Percentiles rank a stretch among this genome's conserved stretches.
These are phyloP conservation scores for Colletotrichum falcatum DNA, from an alignment of 2,329 filamentous ascomycete species.

Conservation along the genomic window DNA sequence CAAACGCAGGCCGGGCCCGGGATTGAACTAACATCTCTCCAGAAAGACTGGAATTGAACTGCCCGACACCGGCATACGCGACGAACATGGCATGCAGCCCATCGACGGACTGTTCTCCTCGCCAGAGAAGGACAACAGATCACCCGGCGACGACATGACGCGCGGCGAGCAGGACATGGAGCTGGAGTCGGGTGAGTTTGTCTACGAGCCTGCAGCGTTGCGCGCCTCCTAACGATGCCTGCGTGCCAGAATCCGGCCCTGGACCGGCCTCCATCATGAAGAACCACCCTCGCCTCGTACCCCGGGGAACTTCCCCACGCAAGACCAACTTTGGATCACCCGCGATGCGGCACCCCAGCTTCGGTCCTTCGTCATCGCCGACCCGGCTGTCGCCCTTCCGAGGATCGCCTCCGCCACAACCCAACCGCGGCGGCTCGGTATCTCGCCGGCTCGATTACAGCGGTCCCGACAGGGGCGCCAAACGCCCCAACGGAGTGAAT, in stretches of 20 bases:
- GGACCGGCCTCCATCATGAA: conserved; percentile 66
- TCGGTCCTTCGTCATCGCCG: conserved; percentile 66
- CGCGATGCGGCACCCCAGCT: conserved; percentile 69
- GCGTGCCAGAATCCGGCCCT: conserved; percentile 60
- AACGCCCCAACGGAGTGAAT: conserved; percentile 44
- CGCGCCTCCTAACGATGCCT: conserved; percentile 42
- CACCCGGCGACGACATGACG: conserved; percentile 47
- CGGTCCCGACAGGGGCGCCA: conserved; percentile 42
- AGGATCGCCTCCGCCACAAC: conserved; percentile 37
- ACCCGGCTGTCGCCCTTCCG: conserved; percentile 53
- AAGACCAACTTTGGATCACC: conserved; percentile 73
- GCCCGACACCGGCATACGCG: conserved; percentile 81
- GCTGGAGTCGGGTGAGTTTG: conserved; percentile 60
- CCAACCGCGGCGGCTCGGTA: conserved; percentile 55
- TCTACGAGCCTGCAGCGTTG: conserved; percentile 13
- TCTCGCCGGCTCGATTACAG: conserved; percentile 68
- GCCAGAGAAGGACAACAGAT: conserved; percentile 66
- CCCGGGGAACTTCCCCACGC: conserved; percentile 63
- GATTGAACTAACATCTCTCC: conserved; percentile 18
- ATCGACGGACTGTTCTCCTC: conserved; percentile 91
- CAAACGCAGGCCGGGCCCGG: neutral
- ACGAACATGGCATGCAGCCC: conserved; percentile 92
- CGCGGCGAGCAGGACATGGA: conserved; percentile 64
- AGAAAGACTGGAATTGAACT: conserved; percentile 93
- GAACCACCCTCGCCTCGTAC: conserved; percentile 50